These are phyloP conservation scores for Ophiostoma quercus DNA, from an alignment of 2,329 filamentous ascomycete genomes.

Conservation along the genomic window DNA sequence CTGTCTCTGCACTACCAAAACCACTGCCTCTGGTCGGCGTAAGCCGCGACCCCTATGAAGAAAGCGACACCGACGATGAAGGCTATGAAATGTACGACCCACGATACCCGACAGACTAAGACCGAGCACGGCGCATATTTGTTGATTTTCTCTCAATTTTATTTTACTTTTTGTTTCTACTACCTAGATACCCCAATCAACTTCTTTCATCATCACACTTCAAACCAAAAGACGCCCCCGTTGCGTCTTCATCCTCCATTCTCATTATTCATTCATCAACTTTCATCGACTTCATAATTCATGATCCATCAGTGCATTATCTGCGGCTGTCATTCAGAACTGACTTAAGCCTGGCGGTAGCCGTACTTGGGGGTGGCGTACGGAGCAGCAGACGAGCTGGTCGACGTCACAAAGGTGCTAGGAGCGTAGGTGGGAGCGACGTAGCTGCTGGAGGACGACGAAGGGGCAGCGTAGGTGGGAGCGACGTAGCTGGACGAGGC, in stretches of 20 bases:
- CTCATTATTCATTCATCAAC: neutral
- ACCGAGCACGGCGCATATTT: neutral
- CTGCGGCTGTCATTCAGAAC: neutral
- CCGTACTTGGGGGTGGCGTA: neutral
- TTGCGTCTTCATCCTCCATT: neutral
- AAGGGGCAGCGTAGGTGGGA: neutral
- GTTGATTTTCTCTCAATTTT: neutral
- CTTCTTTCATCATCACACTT: neutral
- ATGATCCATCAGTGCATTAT: neutral
- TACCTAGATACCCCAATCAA: neutral
- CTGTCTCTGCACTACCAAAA: neutral
- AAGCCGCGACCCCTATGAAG: slow-evolving; percentile 29
- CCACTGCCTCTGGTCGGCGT: slow-evolving; percentile 1
- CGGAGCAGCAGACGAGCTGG: neutral
- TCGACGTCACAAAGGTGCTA: neutral
- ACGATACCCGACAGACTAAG: slow-evolving; percentile 55
- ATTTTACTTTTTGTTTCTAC: neutral
- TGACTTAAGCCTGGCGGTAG: neutral
- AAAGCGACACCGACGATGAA: slow-evolving; percentile 65
- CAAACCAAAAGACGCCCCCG: neutral
- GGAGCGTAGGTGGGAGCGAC: neutral
- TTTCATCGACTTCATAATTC: neutral
- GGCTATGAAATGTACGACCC: slow-evolving; percentile 65
- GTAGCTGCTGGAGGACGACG: neutral
- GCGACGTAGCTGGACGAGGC: neutral